phyloP scores from a whole-genome alignment of 176 grass and related monocot genomes.

The Triticum timopheevii region DNA sequence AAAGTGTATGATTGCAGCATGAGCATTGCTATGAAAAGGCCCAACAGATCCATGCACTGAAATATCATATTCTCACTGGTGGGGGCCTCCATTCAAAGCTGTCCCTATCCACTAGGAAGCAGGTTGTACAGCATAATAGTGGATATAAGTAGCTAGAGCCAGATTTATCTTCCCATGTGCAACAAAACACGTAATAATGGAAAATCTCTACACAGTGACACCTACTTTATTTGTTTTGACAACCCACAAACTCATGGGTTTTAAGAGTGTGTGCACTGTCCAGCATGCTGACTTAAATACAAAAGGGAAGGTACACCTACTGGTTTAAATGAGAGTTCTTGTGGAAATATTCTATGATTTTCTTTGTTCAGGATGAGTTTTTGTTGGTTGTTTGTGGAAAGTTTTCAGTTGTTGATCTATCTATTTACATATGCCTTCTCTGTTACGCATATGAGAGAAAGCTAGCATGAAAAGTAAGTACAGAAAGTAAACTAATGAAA shows the following conservation, averaged over 20 bases:
- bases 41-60: constrained; percentile 19
- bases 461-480: not conserved
- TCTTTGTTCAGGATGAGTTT: not conserved
- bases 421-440: constrained; percentile 9
- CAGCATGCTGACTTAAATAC: constrained; percentile 23
- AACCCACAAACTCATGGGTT: not conserved
- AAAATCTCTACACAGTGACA: not conserved
- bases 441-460: not conserved
- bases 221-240: constrained; percentile 25
- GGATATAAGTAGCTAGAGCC: constrained; percentile 35
- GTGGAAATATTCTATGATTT: not conserved
- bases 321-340: constrained; percentile 5
- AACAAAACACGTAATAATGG: constrained; percentile 14
- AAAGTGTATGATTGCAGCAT: constrained; percentile 34
- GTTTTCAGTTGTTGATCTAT: not conserved
- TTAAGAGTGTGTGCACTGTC: not conserved
- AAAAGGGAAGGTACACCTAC: constrained; percentile 27
- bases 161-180: constrained; percentile 35
- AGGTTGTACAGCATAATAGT: not conserved
- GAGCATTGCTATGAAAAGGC: constrained; percentile 19
- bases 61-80: constrained; percentile 20
- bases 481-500: not conserved
- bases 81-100: constrained; percentile 30
- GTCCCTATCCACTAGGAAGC: not conserved
- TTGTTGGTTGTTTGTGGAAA: not conserved